These are phyloP conservation scores for Aspergillus sp. DNA, from an alignment of 2,329 filamentous ascomycete species.

Conservation along the genomic window DNA sequence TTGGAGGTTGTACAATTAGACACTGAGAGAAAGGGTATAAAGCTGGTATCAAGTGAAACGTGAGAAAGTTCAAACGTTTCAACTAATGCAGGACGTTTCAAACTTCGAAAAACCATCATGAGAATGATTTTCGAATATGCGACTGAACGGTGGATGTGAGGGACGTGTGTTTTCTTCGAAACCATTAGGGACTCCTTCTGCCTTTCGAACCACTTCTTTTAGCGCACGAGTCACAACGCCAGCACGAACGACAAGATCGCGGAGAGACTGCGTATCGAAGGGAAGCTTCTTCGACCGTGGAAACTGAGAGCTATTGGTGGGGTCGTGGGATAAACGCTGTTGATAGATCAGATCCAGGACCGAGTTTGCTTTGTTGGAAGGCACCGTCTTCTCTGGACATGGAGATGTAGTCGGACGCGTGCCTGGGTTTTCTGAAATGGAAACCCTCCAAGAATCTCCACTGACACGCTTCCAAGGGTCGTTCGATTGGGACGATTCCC, in stretches of 20 bases:
- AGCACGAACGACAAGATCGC: conserved; percentile 58
- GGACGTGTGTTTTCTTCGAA: conserved; percentile 28
- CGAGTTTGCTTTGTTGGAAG: conserved; percentile 59
- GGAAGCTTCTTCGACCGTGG: conserved; percentile 55
- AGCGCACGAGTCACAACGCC: conserved; percentile 50
- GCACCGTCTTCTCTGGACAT: conserved; percentile 51
- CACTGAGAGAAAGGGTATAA: conserved; percentile 11
- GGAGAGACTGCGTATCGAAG: conserved; percentile 65
- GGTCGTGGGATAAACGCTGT: conserved; percentile 39
- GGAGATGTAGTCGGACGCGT: conserved; percentile 32
- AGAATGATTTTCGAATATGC: conserved; percentile 47
- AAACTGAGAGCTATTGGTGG: conserved; percentile 24
- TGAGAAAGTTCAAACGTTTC: conserved; percentile 17
- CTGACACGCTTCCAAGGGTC: conserved; percentile 32
- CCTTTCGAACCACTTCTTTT: conserved; percentile 51
- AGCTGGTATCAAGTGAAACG: conserved; percentile 10
- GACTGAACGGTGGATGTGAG: conserved; percentile 48
- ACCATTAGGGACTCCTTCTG: conserved; percentile 44
- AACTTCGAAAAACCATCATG: conserved; percentile 33
- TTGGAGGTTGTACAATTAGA: conserved; percentile 15
- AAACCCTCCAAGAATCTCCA: conserved; percentile 31
- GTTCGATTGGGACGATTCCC: conserved; percentile 41
- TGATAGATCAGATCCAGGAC: conserved; percentile 62
- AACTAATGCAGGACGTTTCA: conserved; percentile 24
- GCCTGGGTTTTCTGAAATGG: conserved; percentile 27